Evolutionary conservation across 2,329 filamentous ascomycete species (phyloP), one percentile per base, ranked within the genome.

Genomic region (Elsinoe necatrix): DNA sequence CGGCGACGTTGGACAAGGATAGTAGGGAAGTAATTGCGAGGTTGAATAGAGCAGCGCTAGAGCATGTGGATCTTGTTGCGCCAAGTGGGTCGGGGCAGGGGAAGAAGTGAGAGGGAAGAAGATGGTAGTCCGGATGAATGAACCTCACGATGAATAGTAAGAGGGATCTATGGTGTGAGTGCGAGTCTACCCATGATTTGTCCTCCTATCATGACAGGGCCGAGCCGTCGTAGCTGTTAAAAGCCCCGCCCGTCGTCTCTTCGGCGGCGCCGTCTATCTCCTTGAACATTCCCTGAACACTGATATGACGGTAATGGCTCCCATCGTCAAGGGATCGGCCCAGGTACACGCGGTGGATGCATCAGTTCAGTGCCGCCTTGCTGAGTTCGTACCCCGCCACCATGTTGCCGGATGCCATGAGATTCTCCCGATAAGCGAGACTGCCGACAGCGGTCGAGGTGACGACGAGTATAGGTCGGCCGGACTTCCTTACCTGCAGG

Each of bases 1-100:
- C 54, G 67, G 69, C 9, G 72, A 71, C 1, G 2, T 65, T 64
- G 51, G 72, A 74, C 58, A 69, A 70, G 50, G 72, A 74, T 58
- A 71, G 73, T 58, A 70, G 69, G 8, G 73, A 74, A 55, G 67
- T 66, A n/a, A 59, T 76, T 55, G 73, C 71, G 54, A 76, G 74
- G 62, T 59, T 76, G n/a, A 74, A 77, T 59, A 65, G 67, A 50
- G 67, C 65, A n/a, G 54, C 54, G n/a, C 41, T 56, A 7, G 54
- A 56, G 42, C 54, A 56, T 48, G 54, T 45, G 14, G 54, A 56
- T 35, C 41, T 56, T 4, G 31, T 56, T 2, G 54, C 50, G 9
- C 35, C 50, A 4, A 20, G 29, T 7, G 29, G 29, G 34, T 37
- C 50, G 23, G 16, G 25, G 29, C 29, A 54, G 20, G 29, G n/a